These are phyloP conservation scores for Pichia ethanolica DNA, from an alignment of 805 yeast genomes.

Conservation along the genomic window DNA sequence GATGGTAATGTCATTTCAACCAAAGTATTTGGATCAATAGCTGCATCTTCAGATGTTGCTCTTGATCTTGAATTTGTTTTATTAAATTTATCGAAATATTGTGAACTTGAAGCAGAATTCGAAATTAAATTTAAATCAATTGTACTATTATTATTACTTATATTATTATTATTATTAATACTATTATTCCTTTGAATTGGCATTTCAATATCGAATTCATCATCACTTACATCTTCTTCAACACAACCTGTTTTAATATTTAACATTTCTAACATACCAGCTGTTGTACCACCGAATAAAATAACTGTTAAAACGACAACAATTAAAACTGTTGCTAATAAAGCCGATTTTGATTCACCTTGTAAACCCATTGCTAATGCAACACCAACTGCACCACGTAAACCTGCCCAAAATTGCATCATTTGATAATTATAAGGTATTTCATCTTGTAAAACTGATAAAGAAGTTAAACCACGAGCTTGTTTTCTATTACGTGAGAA, in stretches of 20 bases:
- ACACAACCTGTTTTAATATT: slow-evolving; percentile 89
- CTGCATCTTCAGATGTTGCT: slow-evolving; percentile 21
- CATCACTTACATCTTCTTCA: slow-evolving; percentile 79
- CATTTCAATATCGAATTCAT: slow-evolving; percentile 90
- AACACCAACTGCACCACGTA: slow-evolving; percentile 98
- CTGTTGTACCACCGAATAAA: slow-evolving; percentile 96
- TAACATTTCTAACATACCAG: slow-evolving; percentile 92
- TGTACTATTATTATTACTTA: neutral
- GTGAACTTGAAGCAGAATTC: slow-evolving; percentile 7
- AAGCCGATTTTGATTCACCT: slow-evolving; percentile 84
- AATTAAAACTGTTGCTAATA: slow-evolving; percentile 90
- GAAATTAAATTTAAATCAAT: slow-evolving; percentile 3
- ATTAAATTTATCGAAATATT: slow-evolving; percentile 18
- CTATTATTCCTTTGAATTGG: slow-evolving; percentile 23
- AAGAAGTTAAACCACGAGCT: slow-evolving; percentile 33
- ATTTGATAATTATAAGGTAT: slow-evolving; percentile 92
- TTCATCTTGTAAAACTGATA: slow-evolving; percentile 58
- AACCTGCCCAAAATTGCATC: slow-evolving; percentile 99
- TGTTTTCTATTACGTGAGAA: slow-evolving; percentile 54
- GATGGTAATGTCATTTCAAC: slow-evolving; percentile 4
- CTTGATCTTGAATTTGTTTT: slow-evolving; percentile 17
- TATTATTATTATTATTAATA: neutral
- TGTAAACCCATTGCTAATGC: slow-evolving; percentile 96
- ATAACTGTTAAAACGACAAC: slow-evolving; percentile 96
- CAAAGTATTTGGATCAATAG: slow-evolving; percentile 9